Conservation (phyloP, 257 asterid species). For the Ligustrum vulgare region DNA sequence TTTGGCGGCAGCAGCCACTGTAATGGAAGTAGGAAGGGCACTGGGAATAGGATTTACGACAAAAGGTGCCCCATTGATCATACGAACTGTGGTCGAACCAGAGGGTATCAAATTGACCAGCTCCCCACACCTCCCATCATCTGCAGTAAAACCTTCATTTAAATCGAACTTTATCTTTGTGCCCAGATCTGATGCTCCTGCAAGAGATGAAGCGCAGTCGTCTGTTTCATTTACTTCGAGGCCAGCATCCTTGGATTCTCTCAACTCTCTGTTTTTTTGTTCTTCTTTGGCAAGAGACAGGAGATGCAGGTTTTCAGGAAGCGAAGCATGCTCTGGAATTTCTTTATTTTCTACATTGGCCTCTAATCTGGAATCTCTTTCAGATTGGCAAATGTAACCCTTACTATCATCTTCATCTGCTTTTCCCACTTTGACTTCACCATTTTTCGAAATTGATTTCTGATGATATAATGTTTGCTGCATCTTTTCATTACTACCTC, state of each 20-base stretch:
- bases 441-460: conserved; percentile 25
- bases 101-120: conserved; percentile 28
- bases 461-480: conserved; percentile 20
- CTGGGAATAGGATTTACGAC: conserved; percentile 36
- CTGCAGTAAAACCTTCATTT: conserved; percentile 71
- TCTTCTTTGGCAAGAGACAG: conserved; percentile 24
- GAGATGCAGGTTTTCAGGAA: conserved; percentile 25
- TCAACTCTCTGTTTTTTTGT: conserved; percentile 24
- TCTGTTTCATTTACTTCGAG: conserved; percentile 29
- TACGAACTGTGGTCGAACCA: conserved; percentile 36
- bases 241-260: conserved; percentile 25
- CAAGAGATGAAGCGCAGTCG: conserved; percentile 26
- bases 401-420: conserved; percentile 26
- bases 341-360: conserved; percentile 31
- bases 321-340: conserved; percentile 21
- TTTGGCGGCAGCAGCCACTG: conserved; percentile 85
- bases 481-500: conserved; percentile 23
- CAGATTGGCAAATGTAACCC: conserved; percentile 23
- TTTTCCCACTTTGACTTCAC: conserved; percentile 26
- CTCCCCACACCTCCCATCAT: conserved; percentile 74
- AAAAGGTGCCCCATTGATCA: conserved; percentile 34
- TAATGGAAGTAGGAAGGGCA: conserved; percentile 61
- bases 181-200: conserved; percentile 27
- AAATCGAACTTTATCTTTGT: conserved; percentile 66
- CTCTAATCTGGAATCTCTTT: conserved; percentile 22